A percentile compares a stretch with the other conserved stretches of the same genome.
These are phyloP conservation scores for Ustilago nuda DNA, from an alignment of 1,284 basidiomycete species.

Conservation along the genomic window DNA sequence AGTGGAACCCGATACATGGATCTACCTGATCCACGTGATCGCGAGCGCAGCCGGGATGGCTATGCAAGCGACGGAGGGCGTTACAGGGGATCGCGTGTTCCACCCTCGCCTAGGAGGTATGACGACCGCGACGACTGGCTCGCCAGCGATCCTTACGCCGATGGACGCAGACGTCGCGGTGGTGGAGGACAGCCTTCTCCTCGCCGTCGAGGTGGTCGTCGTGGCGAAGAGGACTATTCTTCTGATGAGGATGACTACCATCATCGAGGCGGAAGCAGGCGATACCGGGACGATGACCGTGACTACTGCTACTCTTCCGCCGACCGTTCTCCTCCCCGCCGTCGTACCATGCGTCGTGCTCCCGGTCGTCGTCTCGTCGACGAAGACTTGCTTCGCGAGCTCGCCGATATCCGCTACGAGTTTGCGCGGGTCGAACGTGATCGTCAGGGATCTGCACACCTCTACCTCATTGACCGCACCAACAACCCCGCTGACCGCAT, in stretches of 20 bases:
- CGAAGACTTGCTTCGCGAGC: slow-evolving; percentile 62
- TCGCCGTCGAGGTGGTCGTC: slow-evolving; percentile 24
- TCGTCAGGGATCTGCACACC: slow-evolving; percentile 50
- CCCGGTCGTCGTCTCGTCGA: slow-evolving; percentile 54
- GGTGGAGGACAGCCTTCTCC: slow-evolving; percentile 6
- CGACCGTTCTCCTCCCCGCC: slow-evolving; percentile 15
- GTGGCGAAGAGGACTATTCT: slow-evolving; percentile 30
- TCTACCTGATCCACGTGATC: slow-evolving; percentile 19
- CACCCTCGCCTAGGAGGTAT: slow-evolving; percentile 11
- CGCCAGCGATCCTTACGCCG: slow-evolving; percentile 40
- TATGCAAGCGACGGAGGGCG: slow-evolving; percentile 40
- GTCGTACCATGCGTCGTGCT: slow-evolving; percentile 25
- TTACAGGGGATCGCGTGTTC: slow-evolving; percentile 13
- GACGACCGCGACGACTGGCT: slow-evolving; percentile 45
- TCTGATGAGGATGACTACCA: slow-evolving; percentile 39
- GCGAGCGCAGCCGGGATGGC: slow-evolving; percentile 22
- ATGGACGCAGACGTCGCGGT: slow-evolving; percentile 14
- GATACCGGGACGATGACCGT: slow-evolving; percentile 12
- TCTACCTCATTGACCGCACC: slow-evolving; percentile 61
- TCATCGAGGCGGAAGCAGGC: slow-evolving; percentile 6
- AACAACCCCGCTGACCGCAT: slow-evolving; percentile 59
- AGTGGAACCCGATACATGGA: slow-evolving; percentile 25
- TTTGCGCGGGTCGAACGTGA: slow-evolving; percentile 49
- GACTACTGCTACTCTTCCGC: slow-evolving; percentile 20
- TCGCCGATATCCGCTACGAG: slow-evolving; percentile 55